Base-by-base conservation (phyloP, 1,284 basidiomycete species). In the Cerioporus squamosus region DNA sequence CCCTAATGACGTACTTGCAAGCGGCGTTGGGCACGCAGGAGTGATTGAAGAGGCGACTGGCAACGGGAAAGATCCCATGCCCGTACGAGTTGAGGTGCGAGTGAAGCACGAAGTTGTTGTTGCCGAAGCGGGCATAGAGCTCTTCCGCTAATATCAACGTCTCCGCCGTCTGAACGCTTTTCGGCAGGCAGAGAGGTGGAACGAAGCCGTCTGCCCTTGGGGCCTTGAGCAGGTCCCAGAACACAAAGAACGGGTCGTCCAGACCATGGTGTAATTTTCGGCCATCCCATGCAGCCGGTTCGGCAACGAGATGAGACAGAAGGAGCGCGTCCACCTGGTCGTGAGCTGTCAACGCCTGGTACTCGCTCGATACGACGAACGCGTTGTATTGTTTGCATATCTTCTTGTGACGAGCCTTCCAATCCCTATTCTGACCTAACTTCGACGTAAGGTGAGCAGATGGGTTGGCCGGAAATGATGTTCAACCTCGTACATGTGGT, bases 31-130 rank as follows among this genome's bases (percentile, higher is more conserved):
- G 90, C 14, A 79, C 65, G 69, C 90, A 92, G 4, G 88, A 90
- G 68, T 93, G 90, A 68, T 93, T 93, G 74, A 91, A 90, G 10
- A 84, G 68, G 12, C 88, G 80, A 66, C 90, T 91, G 2, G 90
- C 85, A 20, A 84, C 70, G 8, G 90, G 87, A 59, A 89, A 91
- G 29, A 90, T 77, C 0, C 89, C 90, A 72, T 91, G 86, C 0
- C 81, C 90, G 64, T 86, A 78, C 1, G 85, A 80, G 15, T 74
- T 80, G 33, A 91, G 74, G 73, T 90, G 87, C 2, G 85, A 87
- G 66, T 91, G 87, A 26, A 92, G 72, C 10, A 85, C 77, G 70
- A 91, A 91, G 66, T 93, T 90, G 69, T 91, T 92, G 74, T 91
- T 92, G 43, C 82, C 82, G 64, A 89, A 91, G 39, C 88, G 83